Evolutionary conservation across 2,329 filamentous ascomycete species (phyloP).

Genomic region (Aspergillus brunneoviolaceus): DNA sequence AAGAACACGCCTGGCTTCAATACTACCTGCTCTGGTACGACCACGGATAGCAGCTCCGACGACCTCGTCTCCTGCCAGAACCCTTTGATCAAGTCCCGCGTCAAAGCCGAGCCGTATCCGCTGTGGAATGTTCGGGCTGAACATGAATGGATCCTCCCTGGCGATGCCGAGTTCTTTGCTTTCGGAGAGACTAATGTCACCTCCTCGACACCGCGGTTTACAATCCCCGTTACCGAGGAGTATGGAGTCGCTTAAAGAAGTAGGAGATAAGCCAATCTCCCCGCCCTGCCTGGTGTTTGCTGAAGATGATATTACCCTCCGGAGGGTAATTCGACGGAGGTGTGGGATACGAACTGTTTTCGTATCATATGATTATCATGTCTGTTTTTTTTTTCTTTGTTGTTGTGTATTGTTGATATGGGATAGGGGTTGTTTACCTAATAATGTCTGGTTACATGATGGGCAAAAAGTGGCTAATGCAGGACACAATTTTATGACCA

Average conservation of each 20-base stretch:
- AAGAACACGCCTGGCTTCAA: slow-evolving; percentile 35
- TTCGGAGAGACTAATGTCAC: slow-evolving; percentile 27
- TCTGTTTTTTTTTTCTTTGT: background rate
- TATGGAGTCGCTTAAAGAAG: slow-evolving; percentile 29
- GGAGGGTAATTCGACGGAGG: background rate
- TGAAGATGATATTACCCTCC: background rate
- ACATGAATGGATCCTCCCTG: slow-evolving; percentile 26
- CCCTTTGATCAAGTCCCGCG: slow-evolving; percentile 22
- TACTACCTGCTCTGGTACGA: slow-evolving; percentile 34
- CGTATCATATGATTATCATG: slow-evolving; percentile 1
- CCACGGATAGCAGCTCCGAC: slow-evolving; percentile 10
- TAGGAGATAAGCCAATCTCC: background rate
- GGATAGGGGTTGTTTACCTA: background rate
- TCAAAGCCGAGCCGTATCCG: slow-evolving; percentile 20
- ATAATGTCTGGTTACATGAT: slow-evolving; percentile 8
- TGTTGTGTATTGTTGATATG: background rate
- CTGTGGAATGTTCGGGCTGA: slow-evolving; percentile 29
- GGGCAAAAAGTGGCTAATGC: background rate
- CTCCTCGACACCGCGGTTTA: slow-evolving; percentile 19
- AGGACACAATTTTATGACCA: background rate
- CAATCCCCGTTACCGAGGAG: slow-evolving; percentile 21
- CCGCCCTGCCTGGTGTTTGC: background rate
- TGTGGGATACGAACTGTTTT: background rate
- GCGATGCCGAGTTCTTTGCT: slow-evolving; percentile 19
- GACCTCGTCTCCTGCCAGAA: slow-evolving; percentile 27